phyloP scores from a whole-genome alignment of 2,329 filamentous ascomycete species.

The Celoporthe dispersa region DNA sequence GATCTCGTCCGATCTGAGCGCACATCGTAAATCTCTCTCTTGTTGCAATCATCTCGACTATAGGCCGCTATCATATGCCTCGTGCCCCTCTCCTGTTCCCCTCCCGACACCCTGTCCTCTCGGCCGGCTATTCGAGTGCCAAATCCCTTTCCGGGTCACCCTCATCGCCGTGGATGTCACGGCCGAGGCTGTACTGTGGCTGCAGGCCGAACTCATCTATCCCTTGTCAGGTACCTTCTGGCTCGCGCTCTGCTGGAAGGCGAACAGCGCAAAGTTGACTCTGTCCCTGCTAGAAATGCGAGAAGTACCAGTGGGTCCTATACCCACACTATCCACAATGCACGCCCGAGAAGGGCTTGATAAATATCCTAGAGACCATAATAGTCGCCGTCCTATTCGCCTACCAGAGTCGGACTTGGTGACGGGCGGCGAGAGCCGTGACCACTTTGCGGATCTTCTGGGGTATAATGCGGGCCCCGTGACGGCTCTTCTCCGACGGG shows the following conservation, averaged over 20 bases:
- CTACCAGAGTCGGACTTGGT: background rate
- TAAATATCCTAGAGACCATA: too few relatives aligned
- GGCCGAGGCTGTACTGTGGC: background rate
- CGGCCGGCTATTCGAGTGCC: background rate
- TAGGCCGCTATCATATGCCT: background rate
- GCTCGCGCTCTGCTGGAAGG: too few relatives aligned
- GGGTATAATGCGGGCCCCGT: too few relatives aligned
- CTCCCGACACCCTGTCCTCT: background rate
- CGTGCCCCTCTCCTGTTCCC: background rate
- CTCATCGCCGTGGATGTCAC: background rate
- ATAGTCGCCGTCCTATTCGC: background rate
- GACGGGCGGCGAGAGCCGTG: too few relatives aligned
- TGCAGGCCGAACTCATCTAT: too few relatives aligned
- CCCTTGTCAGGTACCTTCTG: too few relatives aligned
- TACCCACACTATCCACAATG: too few relatives aligned
- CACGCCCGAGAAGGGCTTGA: too few relatives aligned
- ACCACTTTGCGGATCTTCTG: background rate
- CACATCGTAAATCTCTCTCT: too few relatives aligned
- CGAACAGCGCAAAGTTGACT: too few relatives aligned
- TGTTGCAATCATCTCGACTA: background rate
- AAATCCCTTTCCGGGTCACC: background rate
- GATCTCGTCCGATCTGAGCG: conserved; percentile 4
- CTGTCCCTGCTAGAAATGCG: too few relatives aligned
- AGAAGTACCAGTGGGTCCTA: too few relatives aligned
- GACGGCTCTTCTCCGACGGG: background rate